phyloP scores from a whole-genome alignment of 163 green algal genomes.

The Scenedesmus sp. region DNA sequence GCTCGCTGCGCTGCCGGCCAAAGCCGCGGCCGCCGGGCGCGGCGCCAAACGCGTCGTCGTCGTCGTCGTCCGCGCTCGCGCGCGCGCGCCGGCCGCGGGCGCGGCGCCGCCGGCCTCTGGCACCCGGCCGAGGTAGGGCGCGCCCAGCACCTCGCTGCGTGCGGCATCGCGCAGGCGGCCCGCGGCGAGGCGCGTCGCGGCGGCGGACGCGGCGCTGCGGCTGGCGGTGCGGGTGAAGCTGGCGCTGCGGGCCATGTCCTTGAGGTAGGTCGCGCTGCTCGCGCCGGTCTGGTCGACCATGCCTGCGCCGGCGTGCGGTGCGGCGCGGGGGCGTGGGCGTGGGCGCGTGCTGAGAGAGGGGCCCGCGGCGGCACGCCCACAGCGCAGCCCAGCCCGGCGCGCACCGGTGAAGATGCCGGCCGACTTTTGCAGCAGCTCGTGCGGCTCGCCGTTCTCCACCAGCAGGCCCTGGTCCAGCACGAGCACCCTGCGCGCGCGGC shows the following conservation, averaged over 20 bases:
- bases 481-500: slow-evolving; percentile 36
- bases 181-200: not conserved
- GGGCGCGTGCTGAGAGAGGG: too few species aligned
- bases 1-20: slow-evolving; percentile 4
- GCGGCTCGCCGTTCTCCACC: slow-evolving; percentile 55
- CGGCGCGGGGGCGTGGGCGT: too few species aligned
- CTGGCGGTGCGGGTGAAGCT: slow-evolving; percentile 11
- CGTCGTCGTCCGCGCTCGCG: too few species aligned
- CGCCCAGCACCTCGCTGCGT: slow-evolving; percentile 17
- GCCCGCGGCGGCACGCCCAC: too few species aligned
- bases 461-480: slow-evolving; percentile 54
- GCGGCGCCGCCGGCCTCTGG: too few species aligned
- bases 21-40: slow-evolving; percentile 3
- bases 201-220: not conserved
- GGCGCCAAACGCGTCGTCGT: not conserved
- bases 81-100: too few species aligned
- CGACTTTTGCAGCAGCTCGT: slow-evolving; percentile 49
- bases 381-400: too few species aligned
- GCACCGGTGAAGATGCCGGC: slow-evolving; percentile 50
- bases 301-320: too few species aligned
- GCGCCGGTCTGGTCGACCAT: slow-evolving; percentile 61
- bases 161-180: not conserved
- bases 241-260: slow-evolving; percentile 39
- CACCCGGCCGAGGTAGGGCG: not conserved
- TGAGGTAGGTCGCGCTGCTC: slow-evolving; percentile 48